A percentile compares a stretch with the other conserved stretches of the same genome.
Evolutionary conservation across 331 rosid species (phyloP).

Genomic region (Telfairia occidentalis): DNA sequence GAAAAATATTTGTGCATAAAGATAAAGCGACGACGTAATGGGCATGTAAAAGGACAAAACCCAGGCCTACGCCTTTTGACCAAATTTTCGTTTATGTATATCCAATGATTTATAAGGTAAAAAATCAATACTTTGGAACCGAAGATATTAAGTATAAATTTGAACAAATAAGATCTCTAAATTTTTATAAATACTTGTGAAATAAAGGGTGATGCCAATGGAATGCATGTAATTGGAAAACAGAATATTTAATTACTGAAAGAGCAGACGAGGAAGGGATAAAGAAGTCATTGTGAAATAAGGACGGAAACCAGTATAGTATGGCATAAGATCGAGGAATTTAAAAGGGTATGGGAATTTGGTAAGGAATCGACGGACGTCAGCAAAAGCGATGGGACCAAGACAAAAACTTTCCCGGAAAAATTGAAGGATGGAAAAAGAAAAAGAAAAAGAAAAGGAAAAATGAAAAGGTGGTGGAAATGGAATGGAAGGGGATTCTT

Average conservation of each 20-base stretch:
- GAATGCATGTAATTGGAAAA: not conserved
- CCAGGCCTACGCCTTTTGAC: not conserved
- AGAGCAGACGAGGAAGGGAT: not conserved
- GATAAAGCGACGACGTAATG: slow-evolving; percentile 7
- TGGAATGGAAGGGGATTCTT: not conserved
- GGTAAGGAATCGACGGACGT: not conserved
- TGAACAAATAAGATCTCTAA: too few species aligned
- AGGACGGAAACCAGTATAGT: not conserved
- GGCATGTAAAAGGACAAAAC: not conserved
- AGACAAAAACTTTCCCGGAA: not conserved
- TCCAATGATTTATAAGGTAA: not conserved
- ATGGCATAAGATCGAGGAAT: not conserved
- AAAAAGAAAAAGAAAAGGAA: not conserved
- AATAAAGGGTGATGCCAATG: not conserved
- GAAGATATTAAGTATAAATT: too few species aligned
- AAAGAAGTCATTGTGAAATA: not conserved
- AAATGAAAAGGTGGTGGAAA: not conserved
- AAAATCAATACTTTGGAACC: too few species aligned
- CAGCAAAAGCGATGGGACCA: slow-evolving; percentile 9
- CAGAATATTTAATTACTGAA: too few species aligned
- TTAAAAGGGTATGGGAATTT: not conserved
- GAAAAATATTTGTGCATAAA: not conserved
- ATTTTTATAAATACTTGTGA: too few species aligned
- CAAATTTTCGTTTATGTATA: not conserved
- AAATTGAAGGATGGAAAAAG: not conserved